These are phyloP conservation scores for Astragalus membranaceus DNA, from an alignment of 306 rosid species.

Conservation along the genomic window DNA sequence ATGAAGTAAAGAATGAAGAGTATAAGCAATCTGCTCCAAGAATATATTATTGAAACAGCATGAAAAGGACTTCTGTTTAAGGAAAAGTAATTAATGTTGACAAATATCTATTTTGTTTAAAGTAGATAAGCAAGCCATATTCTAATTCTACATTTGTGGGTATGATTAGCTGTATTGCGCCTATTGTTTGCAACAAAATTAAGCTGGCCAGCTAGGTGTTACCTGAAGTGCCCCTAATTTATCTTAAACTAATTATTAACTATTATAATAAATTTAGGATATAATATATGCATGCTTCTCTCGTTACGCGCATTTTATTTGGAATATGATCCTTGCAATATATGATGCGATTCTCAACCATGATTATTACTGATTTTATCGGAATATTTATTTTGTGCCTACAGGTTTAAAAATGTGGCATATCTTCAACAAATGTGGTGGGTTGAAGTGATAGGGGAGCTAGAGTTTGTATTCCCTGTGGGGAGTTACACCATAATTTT, in stretches of 20 bases:
- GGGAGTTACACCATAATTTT: constrained; percentile 63
- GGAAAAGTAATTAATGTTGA: neutral
- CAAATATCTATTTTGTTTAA: neutral
- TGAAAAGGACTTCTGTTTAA: constrained; percentile 25
- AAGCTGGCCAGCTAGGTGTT: neutral
- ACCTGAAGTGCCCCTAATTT: neutral
- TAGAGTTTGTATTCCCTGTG: constrained; percentile 64
- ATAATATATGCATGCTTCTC: constrained; percentile 15
- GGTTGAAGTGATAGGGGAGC: constrained; percentile 83
- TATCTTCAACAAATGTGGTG: constrained; percentile 92
- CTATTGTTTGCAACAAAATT: constrained; percentile 23
- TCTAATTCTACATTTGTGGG: neutral
- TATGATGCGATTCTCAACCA: neutral
- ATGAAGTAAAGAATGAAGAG: constrained; percentile 21
- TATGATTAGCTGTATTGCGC: neutral
- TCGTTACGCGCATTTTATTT: constrained; percentile 10
- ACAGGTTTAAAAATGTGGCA: constrained; percentile 68
- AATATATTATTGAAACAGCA: neutral
- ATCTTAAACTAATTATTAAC: neutral
- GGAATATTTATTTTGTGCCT: constrained; percentile 9
- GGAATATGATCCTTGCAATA: constrained; percentile 8
- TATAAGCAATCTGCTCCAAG: constrained; percentile 19
- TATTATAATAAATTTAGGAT: neutral
- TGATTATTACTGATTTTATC: neutral
- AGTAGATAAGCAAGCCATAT: constrained; percentile 18